These are phyloP conservation scores for Amesomyces nigricolor DNA, from an alignment of 2,329 filamentous ascomycete genomes.

Conservation along the genomic window DNA sequence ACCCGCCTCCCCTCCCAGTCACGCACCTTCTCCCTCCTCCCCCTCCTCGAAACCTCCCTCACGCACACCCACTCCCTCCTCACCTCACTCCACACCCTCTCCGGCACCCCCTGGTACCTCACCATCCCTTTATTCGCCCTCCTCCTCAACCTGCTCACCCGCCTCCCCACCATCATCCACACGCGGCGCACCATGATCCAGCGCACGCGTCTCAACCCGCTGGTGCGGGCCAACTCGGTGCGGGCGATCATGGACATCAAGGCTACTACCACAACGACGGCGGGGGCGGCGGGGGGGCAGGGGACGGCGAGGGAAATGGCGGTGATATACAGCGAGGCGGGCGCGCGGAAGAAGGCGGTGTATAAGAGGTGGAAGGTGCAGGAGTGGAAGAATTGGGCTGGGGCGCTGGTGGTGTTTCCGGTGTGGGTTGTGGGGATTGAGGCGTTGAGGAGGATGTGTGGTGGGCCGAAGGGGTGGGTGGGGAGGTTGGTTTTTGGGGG, in stretches of 20 bases:
- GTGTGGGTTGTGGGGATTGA: slow-evolving; percentile 49
- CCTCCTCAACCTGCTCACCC: slow-evolving; percentile 39
- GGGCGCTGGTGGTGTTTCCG: slow-evolving; percentile 38
- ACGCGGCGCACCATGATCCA: slow-evolving; percentile 29
- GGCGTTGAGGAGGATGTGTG: slow-evolving; percentile 43
- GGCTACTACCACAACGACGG: no score
- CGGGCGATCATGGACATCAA: not conserved
- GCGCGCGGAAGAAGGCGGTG: slow-evolving; percentile 21
- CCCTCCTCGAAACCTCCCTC: slow-evolving; percentile 31
- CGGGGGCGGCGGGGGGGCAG: not conserved
- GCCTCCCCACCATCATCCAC: slow-evolving; percentile 45
- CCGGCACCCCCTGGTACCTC: slow-evolving; percentile 48
- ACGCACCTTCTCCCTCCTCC: slow-evolving; percentile 33
- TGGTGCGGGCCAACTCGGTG: slow-evolving; percentile 34
- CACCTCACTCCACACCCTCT: slow-evolving; percentile 37
- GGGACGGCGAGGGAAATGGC: not conserved
- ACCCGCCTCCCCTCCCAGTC: not conserved
- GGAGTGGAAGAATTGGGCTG: slow-evolving; percentile 40
- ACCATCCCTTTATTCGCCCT: slow-evolving; percentile 49
- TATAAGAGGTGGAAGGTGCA: slow-evolving; percentile 40
- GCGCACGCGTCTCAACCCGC: slow-evolving; percentile 28
- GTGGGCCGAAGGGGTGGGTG: slow-evolving; percentile 35
- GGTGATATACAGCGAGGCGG: not conserved
- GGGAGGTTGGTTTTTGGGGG: slow-evolving; percentile 29
- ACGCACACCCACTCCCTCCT: slow-evolving; percentile 40